Percentiles rank a stretch among this genome's conserved stretches.
phyloP scores from a whole-genome alignment of 768 basidiomycete genomes.

The Daedaleopsis nitida region DNA sequence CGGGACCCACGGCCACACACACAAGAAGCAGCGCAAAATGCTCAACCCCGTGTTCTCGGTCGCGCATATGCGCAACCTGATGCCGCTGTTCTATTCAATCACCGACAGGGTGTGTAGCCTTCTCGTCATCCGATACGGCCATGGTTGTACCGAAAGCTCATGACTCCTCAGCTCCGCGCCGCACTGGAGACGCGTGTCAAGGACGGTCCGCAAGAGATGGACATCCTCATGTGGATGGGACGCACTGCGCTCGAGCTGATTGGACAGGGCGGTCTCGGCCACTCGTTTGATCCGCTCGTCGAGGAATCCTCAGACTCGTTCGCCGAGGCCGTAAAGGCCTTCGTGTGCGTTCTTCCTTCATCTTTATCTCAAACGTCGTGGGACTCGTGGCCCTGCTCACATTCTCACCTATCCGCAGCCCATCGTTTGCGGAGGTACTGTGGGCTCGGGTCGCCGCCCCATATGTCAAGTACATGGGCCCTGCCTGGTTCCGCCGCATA shows the following conservation, averaged over 20 bases:
- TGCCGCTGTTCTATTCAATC: slow-evolving; percentile 24
- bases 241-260: slow-evolving; percentile 38
- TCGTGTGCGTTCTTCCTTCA: slow-evolving; percentile 32
- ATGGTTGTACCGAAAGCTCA: neutral
- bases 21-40: slow-evolving; percentile 26
- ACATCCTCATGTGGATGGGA: slow-evolving; percentile 28
- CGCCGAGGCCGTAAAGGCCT: slow-evolving; percentile 22
- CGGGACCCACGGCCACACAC: slow-evolving; percentile 15
- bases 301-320: slow-evolving; percentile 28
- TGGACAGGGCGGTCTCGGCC: slow-evolving; percentile 49
- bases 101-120: slow-evolving; percentile 6
- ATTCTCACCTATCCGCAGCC: slow-evolving; percentile 30
- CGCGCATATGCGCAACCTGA: slow-evolving; percentile 25
- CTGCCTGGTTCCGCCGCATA: slow-evolving; percentile 43
- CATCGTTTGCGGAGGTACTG: neutral
- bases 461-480: slow-evolving; percentile 42
- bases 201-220: slow-evolving; percentile 18
- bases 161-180: slow-evolving; percentile 5
- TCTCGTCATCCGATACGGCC: too few species aligned
- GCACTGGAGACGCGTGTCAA: slow-evolving; percentile 12
- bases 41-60: slow-evolving; percentile 27
- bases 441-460: slow-evolving; percentile 26
- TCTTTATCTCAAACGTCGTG: slow-evolving; percentile 17
- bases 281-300: slow-evolving; percentile 38
- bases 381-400: slow-evolving; percentile 33